Evolutionary conservation across 768 basidiomycete species (phyloP).

Genomic region (Amanita rimosa): DNA sequence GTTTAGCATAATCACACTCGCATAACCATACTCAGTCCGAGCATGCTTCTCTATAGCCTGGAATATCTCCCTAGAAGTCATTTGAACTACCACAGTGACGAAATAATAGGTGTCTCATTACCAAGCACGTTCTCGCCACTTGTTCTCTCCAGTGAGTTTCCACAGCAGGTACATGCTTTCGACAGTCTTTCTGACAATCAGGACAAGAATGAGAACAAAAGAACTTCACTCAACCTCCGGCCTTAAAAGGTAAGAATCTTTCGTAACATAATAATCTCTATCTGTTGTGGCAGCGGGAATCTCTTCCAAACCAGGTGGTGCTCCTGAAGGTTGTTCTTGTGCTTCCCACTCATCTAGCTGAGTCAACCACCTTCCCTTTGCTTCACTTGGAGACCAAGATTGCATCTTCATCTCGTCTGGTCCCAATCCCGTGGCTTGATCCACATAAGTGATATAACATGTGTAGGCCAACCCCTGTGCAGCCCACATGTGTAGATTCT

Average conservation of each 20-base stretch:
- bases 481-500: slow-evolving; percentile 43
- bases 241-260: slow-evolving; percentile 27
- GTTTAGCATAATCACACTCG: slow-evolving; percentile 29
- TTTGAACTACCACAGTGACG: neutral
- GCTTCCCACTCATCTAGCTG: slow-evolving; percentile 31
- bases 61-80: slow-evolving; percentile 22
- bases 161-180: slow-evolving; percentile 46
- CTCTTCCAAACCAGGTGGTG: slow-evolving; percentile 14
- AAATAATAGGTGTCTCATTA: slow-evolving; percentile 11
- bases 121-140: slow-evolving; percentile 46
- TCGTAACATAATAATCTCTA: slow-evolving; percentile 28
- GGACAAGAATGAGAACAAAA: neutral
- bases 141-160: slow-evolving; percentile 35
- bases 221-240: slow-evolving; percentile 31
- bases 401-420: slow-evolving; percentile 40
- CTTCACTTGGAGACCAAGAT: slow-evolving; percentile 6
- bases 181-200: slow-evolving; percentile 23
- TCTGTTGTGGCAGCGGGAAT: slow-evolving; percentile 10
- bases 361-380: slow-evolving; percentile 23
- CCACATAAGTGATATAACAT: slow-evolving; percentile 54
- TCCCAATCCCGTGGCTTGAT: slow-evolving; percentile 52
- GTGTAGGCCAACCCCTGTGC: slow-evolving; percentile 52
- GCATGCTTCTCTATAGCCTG: slow-evolving; percentile 37
- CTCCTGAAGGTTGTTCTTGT: slow-evolving; percentile 17
- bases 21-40: slow-evolving; percentile 34